Conservation (phyloP, 495 filamentous ascomycete genomes). For the Tuber indicum region DNA sequence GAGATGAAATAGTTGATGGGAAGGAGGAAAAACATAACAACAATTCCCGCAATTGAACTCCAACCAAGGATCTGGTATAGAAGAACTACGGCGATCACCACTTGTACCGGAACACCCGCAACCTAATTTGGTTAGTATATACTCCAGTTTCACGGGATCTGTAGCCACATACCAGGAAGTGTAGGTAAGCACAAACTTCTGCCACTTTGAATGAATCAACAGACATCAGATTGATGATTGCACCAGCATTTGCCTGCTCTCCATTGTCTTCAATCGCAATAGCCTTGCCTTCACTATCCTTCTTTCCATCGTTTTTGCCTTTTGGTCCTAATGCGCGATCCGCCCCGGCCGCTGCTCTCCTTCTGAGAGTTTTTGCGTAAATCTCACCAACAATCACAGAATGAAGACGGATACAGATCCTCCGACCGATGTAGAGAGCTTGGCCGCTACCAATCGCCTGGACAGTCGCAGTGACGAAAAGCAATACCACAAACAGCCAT, state of each 20-base stretch:
- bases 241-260: constrained; percentile 81
- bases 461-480: constrained; percentile 70
- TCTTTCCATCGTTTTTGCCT: constrained; percentile 44
- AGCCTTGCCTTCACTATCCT: constrained; percentile 41
- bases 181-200: constrained; percentile 83
- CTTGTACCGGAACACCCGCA: constrained; percentile 74
- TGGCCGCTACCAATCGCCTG: constrained; percentile 76
- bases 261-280: constrained; percentile 48
- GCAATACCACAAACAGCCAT: constrained; percentile 89
- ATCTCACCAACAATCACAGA: constrained; percentile 97
- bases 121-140: constrained; percentile 17
- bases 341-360: constrained; percentile 72
- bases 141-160: not conserved
- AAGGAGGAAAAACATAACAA: constrained; percentile 81
- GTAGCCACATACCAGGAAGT: constrained; percentile 58
- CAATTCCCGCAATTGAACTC: constrained; percentile 88
- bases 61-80: constrained; percentile 85
- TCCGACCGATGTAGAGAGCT: constrained; percentile 88
- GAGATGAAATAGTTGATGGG: constrained; percentile 86
- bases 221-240: constrained; percentile 98
- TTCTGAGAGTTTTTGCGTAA: constrained; percentile 90
- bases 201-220: constrained; percentile 99
- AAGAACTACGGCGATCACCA: constrained; percentile 65
- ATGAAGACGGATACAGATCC: constrained; percentile 83
- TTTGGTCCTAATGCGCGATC: constrained; percentile 61